Evolutionary conservation across 2,329 filamentous ascomycete genomes (phyloP).

Genomic region (Paradendryphiella salina): DNA sequence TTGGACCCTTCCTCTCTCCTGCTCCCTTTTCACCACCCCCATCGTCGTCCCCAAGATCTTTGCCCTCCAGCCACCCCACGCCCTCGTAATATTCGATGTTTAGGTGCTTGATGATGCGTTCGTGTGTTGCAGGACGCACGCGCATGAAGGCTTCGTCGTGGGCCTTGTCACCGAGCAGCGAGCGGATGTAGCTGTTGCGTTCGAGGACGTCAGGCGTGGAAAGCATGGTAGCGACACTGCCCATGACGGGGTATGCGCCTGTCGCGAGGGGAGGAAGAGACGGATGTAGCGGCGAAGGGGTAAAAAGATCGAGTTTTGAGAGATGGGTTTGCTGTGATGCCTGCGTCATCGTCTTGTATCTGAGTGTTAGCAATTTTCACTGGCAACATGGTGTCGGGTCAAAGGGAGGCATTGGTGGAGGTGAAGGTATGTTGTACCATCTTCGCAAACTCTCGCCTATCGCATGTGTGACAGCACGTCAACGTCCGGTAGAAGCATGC

Average conservation of each 20-base stretch:
- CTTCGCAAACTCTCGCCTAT: slow-evolving; percentile 32
- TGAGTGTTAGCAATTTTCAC: background rate
- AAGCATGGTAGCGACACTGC: slow-evolving; percentile 29
- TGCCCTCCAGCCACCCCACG: background rate
- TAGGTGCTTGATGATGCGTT: slow-evolving; percentile 27
- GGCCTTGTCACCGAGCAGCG: slow-evolving; percentile 15
- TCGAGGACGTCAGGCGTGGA: slow-evolving; percentile 25
- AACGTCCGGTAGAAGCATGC: slow-evolving; percentile 29
- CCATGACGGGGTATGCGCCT: slow-evolving; percentile 26
- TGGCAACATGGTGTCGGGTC: no score
- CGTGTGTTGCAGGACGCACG: slow-evolving; percentile 22
- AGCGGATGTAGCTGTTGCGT: slow-evolving; percentile 25
- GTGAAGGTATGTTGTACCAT: slow-evolving; percentile 19
- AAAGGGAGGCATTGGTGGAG: no score
- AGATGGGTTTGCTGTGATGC: slow-evolving; percentile 26
- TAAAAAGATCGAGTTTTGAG: slow-evolving; percentile 42
- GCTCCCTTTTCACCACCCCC: background rate
- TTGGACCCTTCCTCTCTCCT: slow-evolving; percentile 5
- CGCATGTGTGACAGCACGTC: slow-evolving; percentile 36
- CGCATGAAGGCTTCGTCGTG: slow-evolving; percentile 11
- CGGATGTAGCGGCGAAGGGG: slow-evolving; percentile 35
- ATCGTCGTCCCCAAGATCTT: background rate
- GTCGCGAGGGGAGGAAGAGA: slow-evolving; percentile 25
- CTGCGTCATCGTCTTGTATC: slow-evolving; percentile 36
- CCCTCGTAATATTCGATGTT: slow-evolving; percentile 4